Evolutionary conservation across 2,329 filamentous ascomycete genomes (phyloP), one percentile per base, ranked within the genome.

Genomic region (Madurella fahalii): DNA sequence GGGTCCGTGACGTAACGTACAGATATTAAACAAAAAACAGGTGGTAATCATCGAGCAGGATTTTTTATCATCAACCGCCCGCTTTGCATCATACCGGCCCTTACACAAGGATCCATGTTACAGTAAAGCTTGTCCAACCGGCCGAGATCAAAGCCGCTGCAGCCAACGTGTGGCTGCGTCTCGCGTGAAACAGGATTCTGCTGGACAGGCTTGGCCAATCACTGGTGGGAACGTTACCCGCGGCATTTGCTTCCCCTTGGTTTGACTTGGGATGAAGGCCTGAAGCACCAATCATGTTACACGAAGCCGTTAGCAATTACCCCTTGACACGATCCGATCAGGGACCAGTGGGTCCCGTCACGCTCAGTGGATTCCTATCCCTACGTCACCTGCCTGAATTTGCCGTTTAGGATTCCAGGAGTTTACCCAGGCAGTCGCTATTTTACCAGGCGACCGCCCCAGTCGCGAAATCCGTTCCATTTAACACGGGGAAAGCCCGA

Each of bases 301-400:
- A 50, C 44, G 17, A 30, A 30, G 25, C 16, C 45, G 44, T 56
- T 59, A 47, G 52, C 53, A 58, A 62, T 59, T 61, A 56, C 59
- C 59, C 61, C 61, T 61, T 63, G 59, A 63, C 49, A 61, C 61
- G 52, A 39, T 47, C 30, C 54, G 20, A 17, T 30, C 32, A 37
- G 52, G 37, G 40, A 32, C 42, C 52, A 40, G 43, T 53, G 52
- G 30, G 30, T 32, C 30, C 30, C 13, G 9, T 9, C 7, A 7
- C 25, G 4, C 25, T 25, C 7, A 7, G 52, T 55, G 56, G 56
- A 39, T 31, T 53, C 39, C 20, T 20, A 9, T 16, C 48, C 39
- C 50, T 49, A 62, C 60, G 59, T 61, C 59, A 62, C 56, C 50
- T 48, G 37, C 47, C 52, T 52, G 54, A 48, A 56, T 59, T 52